Percentiles rank a stretch among this genome's conserved stretches.
Conservation (phyloP, 192 early-diverging fungal species). For the Chytriomyces sp. region DNA sequence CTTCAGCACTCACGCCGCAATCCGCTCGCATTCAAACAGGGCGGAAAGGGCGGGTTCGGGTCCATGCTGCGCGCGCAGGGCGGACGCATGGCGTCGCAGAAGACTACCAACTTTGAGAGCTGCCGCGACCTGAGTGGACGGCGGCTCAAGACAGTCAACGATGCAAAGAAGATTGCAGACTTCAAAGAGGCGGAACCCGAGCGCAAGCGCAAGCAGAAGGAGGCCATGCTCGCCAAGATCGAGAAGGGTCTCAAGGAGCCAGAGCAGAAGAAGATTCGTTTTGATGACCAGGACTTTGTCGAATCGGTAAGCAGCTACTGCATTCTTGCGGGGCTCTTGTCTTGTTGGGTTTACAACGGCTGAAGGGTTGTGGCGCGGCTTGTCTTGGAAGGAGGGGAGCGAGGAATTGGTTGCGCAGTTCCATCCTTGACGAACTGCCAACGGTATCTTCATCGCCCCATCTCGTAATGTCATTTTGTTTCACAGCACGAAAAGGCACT, state of each 20-base stretch:
- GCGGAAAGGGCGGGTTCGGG: conserved; percentile 99
- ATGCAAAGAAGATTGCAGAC: conserved; percentile 81
- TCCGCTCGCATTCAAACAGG: too few species aligned
- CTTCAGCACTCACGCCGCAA: too few species aligned
- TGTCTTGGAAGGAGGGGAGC: neutral
- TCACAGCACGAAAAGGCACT: conserved; percentile 37
- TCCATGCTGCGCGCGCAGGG: conserved; percentile 91
- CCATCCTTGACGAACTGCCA: too few species aligned
- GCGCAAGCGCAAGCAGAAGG: conserved; percentile 62
- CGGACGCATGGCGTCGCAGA: conserved; percentile 82
- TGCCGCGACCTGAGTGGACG: conserved; percentile 92
- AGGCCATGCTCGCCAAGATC: conserved; percentile 74
- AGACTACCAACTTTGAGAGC: conserved; percentile 88
- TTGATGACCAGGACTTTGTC: conserved; percentile 81
- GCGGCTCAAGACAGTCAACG: conserved; percentile 85
- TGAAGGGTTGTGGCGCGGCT: too few species aligned
- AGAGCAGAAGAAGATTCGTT: conserved; percentile 69
- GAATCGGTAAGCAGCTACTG: conserved; percentile 63
- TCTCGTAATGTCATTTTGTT: neutral
- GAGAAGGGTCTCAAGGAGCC: conserved; percentile 72
- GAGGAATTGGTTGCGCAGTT: too few species aligned
- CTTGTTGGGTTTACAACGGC: too few species aligned
- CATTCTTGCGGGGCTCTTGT: too few species aligned
- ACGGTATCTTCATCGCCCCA: too few species aligned
- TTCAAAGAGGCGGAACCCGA: conserved; percentile 70